phyloP scores from a whole-genome alignment of 1,139 yeast species.

The Sugiyamaella neomexicana region DNA sequence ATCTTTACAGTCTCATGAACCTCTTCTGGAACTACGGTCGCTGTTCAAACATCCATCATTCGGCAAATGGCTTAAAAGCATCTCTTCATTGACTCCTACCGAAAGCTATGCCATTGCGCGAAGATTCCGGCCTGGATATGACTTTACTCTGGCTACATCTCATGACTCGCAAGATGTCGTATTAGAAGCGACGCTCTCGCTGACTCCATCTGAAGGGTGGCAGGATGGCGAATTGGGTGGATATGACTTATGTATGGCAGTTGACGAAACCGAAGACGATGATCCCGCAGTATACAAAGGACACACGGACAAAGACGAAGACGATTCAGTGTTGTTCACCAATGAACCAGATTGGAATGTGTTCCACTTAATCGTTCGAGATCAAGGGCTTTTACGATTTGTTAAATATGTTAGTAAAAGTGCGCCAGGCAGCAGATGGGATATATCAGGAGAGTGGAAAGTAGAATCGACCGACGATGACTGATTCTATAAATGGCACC shows the following conservation, averaged over 20 bases:
- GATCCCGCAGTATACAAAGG: conserved; percentile 52
- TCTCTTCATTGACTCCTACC: conserved; percentile 66
- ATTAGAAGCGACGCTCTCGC: conserved; percentile 66
- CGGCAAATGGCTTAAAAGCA: conserved; percentile 62
- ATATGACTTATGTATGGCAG: conserved; percentile 75
- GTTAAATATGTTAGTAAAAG: conserved; percentile 86
- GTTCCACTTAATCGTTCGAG: conserved; percentile 74
- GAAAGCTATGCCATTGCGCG: conserved; percentile 72
- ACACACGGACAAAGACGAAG: conserved; percentile 49
- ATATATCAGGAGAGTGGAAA: conserved; percentile 77
- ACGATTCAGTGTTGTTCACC: conserved; percentile 78
- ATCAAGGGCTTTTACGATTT: conserved; percentile 80
- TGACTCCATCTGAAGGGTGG: conserved; percentile 85
- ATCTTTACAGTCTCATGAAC: conserved; percentile 26
- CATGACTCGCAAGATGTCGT: conserved; percentile 29
- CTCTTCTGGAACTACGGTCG: conserved; percentile 55
- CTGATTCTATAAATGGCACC: too few relatives aligned
- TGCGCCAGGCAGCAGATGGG: conserved; percentile 95
- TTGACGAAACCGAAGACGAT: conserved; percentile 30
- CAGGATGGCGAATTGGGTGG: conserved; percentile 89
- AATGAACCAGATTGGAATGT: conserved; percentile 85
- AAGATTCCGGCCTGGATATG: conserved; percentile 92
- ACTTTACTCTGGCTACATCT: conserved; percentile 82
- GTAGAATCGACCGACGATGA: conserved; percentile 42
- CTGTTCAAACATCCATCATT: conserved; percentile 64